Evolutionary conservation across 176 grass and related monocot species (phyloP).

Genomic region (Sorghum bicolor): Sorghum_bicolor_NCBIv3 NC_012870.2:78808501-78809000

Average conservation of each 20-base stretch:
- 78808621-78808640: conserved; percentile 95
- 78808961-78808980: background rate
- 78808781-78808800: conserved; percentile 96
- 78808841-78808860: background rate
- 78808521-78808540: background rate
- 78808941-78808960: background rate
- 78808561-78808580: background rate
- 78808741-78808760: conserved; percentile 67
- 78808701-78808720: background rate
- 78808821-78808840: conserved; percentile 70
- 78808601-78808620: conserved; percentile 95
- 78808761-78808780: conserved; percentile 97
- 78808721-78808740: background rate
- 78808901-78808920: background rate
- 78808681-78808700: background rate
- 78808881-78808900: background rate
- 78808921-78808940: background rate
- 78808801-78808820: conserved; percentile 96
- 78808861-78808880: background rate
- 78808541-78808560: background rate
- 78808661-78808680: conserved; percentile 67
- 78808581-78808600: background rate
- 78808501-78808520: background rate
- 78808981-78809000: background rate
- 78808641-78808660: conserved; percentile 92